Base-by-base conservation (phyloP, 192 early-diverging fungal species). In the Gamsiella multidivaricata region DNA sequence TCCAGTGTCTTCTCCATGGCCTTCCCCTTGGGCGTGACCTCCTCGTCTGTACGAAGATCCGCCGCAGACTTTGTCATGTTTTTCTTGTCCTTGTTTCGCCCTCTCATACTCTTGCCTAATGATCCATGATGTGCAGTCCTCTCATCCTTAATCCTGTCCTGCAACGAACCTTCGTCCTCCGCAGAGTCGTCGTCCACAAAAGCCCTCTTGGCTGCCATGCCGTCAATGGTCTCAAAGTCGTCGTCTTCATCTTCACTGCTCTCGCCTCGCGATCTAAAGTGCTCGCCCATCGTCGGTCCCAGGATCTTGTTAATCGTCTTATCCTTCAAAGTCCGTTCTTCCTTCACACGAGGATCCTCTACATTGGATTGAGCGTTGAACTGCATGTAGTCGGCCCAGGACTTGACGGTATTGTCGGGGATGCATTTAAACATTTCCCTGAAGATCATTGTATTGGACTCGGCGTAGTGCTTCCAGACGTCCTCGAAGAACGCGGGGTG, bases 381-480 rank as follows among this genome's bases (percentile, higher is more conserved):
- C 2, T 76, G 36, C 5, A 63, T 74, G 60, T 83, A 80, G 22
- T 80, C 78, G 0, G 87, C 78, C 89, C 91, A 93, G 7, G 74
- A 88, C 34, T 80, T 86, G 8, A 94, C 87, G 14, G 91, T 93
- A 36, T 94, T 89, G 70, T 95, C 93, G 4, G 94, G 94, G 17
- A 94, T 87, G 50, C 89, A 91, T 25, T 87, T 83, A 70, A 95
- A 95, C 22, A 92, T 87, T 1, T 90, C 83, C 18, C 94, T 75
- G 64, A 90, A 92, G 8, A 89, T 70, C 0, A 65, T 52, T 10
- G 89, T 88, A 75, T 95, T 95, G 17, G 34, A 64, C 18, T 86
- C 71, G 3, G 92, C 91, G 0, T 86, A 81, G 3, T 54, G 61
- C 43, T 81, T 81, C 93, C 93, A 94, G 47, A 88, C 59, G 0